These are phyloP conservation scores for Daldinia sp. DNA, from an alignment of 2,329 filamentous ascomycete genomes.

Conservation along the genomic window DNA sequence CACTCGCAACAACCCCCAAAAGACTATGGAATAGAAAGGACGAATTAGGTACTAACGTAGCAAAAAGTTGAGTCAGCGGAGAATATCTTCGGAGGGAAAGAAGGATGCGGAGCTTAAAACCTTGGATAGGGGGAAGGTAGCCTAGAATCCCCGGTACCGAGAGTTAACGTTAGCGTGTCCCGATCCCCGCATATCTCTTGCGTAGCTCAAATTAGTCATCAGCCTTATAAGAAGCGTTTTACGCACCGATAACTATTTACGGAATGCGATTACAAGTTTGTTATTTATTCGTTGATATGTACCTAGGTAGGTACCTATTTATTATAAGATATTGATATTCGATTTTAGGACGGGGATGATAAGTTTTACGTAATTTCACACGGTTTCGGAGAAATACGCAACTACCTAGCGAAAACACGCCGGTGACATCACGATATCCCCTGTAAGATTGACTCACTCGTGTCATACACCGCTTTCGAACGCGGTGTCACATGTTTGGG, in stretches of 20 bases:
- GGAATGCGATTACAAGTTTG: no score
- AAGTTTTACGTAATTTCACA: no score
- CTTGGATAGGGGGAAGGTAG: background rate
- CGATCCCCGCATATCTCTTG: constrained; percentile 22
- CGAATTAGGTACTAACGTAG: no score
- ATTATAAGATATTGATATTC: no score
- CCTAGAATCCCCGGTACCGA: background rate
- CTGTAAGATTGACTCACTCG: background rate
- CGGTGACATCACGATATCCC: background rate
- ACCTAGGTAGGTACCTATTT: no score
- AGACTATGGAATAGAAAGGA: no score
- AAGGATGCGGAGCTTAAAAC: background rate
- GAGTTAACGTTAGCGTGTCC: constrained; percentile 2
- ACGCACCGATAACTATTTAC: no score
- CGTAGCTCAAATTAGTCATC: constrained; percentile 18
- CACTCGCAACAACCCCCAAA: background rate
- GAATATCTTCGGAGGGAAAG: background rate
- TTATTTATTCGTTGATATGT: no score
- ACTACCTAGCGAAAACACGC: background rate
- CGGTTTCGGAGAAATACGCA: no score
- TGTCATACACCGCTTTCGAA: background rate
- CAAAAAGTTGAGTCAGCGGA: background rate
- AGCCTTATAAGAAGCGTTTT: constrained; percentile 1
- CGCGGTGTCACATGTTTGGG: background rate
- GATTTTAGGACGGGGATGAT: no score